Conservation (phyloP, 176 grass and related monocot species). For the Coix lacrymajobi region DNA sequence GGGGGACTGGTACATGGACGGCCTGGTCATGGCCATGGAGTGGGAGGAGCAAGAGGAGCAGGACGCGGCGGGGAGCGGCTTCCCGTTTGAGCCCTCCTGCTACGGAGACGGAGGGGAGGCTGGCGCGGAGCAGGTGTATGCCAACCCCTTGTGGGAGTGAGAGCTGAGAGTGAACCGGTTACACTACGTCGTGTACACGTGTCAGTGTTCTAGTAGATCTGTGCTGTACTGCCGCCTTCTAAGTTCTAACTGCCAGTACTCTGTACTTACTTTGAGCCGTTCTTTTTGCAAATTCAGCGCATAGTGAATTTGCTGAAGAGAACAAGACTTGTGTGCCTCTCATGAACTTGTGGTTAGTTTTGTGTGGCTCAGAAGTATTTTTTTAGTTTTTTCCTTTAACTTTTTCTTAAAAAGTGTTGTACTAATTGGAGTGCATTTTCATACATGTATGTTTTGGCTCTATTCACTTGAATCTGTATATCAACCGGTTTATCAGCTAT, state of each 20-base stretch:
- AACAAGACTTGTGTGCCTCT: neutral
- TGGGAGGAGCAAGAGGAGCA: slow-evolving; percentile 31
- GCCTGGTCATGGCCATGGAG: slow-evolving; percentile 27
- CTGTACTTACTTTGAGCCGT: neutral
- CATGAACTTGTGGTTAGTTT: neutral
- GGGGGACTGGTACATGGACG: slow-evolving; percentile 56
- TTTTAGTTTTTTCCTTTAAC: neutral
- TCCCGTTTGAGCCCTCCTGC: slow-evolving; percentile 14
- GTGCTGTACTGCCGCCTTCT: neutral
- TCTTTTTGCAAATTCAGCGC: neutral
- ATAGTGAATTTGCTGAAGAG: slow-evolving; percentile 2
- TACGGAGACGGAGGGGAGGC: slow-evolving; percentile 15
- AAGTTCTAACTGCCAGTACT: too few relatives aligned
- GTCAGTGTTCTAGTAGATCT: neutral
- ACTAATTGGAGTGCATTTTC: neutral
- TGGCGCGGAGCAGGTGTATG: slow-evolving; percentile 28
- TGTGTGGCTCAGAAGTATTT: neutral
- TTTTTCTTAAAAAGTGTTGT: neutral
- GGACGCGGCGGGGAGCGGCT: slow-evolving; percentile 15
- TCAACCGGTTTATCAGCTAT: too few relatives aligned
- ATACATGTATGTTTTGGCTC: neutral
- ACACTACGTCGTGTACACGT: too few relatives aligned
- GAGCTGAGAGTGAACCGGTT: neutral
- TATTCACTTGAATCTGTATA: too few relatives aligned
- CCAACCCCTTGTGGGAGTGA: slow-evolving; percentile 42